Conservation (phyloP, 495 filamentous ascomycete genomes). For the Cairneyella variabilis region DNA sequence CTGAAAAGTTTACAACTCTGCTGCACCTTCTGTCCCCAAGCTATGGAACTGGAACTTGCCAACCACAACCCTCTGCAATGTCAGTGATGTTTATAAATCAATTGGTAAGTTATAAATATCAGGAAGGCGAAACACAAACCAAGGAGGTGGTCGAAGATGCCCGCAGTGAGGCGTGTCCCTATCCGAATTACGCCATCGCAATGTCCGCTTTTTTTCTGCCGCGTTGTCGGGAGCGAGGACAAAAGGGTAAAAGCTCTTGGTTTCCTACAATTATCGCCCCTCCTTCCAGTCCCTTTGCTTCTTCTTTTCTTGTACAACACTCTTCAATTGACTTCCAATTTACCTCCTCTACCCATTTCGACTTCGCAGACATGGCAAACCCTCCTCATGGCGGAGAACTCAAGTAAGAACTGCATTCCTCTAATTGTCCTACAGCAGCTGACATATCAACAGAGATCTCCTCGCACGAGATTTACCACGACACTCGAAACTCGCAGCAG, state of each 20-base stretch:
- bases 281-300: slow-evolving; percentile 2
- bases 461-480: slow-evolving; percentile 82
- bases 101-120: too few species aligned
- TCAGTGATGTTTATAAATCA: too few species aligned
- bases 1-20: too few species aligned
- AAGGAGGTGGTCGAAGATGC: too few species aligned
- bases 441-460: slow-evolving; percentile 53
- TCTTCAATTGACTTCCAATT: neutral
- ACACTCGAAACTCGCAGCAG: slow-evolving; percentile 68
- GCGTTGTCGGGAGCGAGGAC: neutral
- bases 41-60: too few species aligned
- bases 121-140: too few species aligned
- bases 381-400: slow-evolving; percentile 92
- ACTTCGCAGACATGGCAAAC: slow-evolving; percentile 49
- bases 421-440: neutral
- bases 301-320: neutral
- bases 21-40: too few species aligned
- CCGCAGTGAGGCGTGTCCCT: neutral
- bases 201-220: neutral
- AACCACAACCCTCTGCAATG: too few species aligned
- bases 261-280: neutral
- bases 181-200: neutral
- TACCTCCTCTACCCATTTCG: neutral
- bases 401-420: slow-evolving; percentile 45
- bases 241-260: neutral